Percentiles rank a stretch among this genome's conserved stretches.
phyloP scores from a whole-genome alignment of 1,284 basidiomycete genomes.

The Puccinia coronata region DNA sequence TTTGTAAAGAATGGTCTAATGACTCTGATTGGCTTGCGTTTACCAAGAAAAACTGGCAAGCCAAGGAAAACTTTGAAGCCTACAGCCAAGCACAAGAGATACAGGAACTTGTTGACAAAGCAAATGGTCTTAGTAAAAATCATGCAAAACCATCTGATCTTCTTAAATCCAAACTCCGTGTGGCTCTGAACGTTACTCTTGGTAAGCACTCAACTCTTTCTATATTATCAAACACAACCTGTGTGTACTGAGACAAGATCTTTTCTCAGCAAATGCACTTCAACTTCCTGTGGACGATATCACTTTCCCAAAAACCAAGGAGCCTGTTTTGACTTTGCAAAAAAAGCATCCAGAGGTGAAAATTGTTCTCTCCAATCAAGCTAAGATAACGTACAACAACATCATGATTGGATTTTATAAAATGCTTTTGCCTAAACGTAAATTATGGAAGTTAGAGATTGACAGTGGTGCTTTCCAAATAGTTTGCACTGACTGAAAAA shows the following conservation, averaged over 20 bases:
- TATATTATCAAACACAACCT: no score
- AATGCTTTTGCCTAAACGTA: no score
- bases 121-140: not conserved
- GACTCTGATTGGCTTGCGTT: not conserved
- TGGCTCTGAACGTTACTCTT: not conserved
- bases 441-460: no score
- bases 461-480: no score
- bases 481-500: no score
- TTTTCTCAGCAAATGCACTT: not conserved
- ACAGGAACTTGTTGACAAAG: not conserved
- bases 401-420: no score
- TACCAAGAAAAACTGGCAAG: not conserved
- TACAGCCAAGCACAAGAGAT: not conserved
- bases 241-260: no score
- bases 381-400: no score
- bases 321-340: no score
- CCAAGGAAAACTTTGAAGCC: not conserved
- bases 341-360: no score
- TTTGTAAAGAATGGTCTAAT: constrained; percentile 4
- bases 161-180: not conserved
- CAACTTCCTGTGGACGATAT: not conserved
- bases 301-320: not conserved
- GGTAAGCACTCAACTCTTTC: not conserved
- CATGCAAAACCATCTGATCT: not conserved
- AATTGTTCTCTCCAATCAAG: no score